Base-by-base conservation (phyloP, 2,329 filamentous ascomycete species). In the Pseudocercospora fuligena region DNA sequence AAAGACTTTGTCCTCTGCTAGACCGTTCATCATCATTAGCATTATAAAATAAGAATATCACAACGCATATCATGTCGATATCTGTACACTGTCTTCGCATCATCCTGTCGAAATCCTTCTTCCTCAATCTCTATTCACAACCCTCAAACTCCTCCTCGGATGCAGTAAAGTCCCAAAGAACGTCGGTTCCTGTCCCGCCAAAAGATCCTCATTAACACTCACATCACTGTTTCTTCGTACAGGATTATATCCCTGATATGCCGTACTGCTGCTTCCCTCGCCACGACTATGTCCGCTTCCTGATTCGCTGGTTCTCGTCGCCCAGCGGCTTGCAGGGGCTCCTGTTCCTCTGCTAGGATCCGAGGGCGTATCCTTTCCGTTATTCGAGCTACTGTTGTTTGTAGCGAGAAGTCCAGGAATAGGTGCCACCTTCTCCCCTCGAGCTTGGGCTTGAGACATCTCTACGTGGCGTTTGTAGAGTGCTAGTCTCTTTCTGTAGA, bases 391-490 rank as follows among this genome's bases (percentile, higher is more conserved):
- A 46, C 53, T 61, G 23, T 63, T 62, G 29, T 72, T 65, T 12
- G 71, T 70, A 3, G 73, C 66, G 5, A 77, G 65, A 43, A 78
- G 72, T 43, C 77, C 76, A 0, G 72, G 70, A 5, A 76, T 74
- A 1, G 71, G 69, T 6, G 74, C 68, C 2, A 73, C 68, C 56
- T 78, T 79, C 54, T 80, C 78, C 46, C 76, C 79, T 51, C 80
- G 82, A 1, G 69, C 65, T 61, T 70, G 19, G 1, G 66, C 66
- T 58, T 92, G 89, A 1, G 86, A 82, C 73, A 90, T 86, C 1
- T 88, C 87, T 33, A 91, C 85, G 75, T 93, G 90, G 36, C 85
- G 82, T 78, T 90, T 89, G 82, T 92, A 93, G 9, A 91, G 85
- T 31, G 81, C 78, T 16, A 93, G 85, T 76, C 91, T 90, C 58